phyloP scores from a whole-genome alignment of 306 rosid genomes.

The cucumber (Cucumis sativus) region Cucumber_9930_V3 NC_026659.2:28339501-28340000 shows the following conservation, averaged over 20 bases:
- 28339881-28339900: too few relatives aligned
- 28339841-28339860: neutral
- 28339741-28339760: too few relatives aligned
- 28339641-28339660: neutral
- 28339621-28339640: neutral
- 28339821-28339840: neutral
- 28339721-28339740: neutral
- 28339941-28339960: neutral
- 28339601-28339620: conserved; percentile 7
- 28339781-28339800: neutral
- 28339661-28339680: neutral
- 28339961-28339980: neutral
- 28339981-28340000: too few relatives aligned
- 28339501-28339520: neutral
- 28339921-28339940: too few relatives aligned
- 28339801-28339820: neutral
- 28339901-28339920: too few relatives aligned
- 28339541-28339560: neutral
- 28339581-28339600: neutral
- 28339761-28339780: neutral
- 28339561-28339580: neutral
- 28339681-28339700: neutral
- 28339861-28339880: too few relatives aligned
- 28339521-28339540: neutral
- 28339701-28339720: neutral